A percentile compares a stretch with the other conserved stretches of the same genome.
phyloP scores from a whole-genome alignment of 1,284 basidiomycete genomes.

The Puccinia triticina region DNA sequence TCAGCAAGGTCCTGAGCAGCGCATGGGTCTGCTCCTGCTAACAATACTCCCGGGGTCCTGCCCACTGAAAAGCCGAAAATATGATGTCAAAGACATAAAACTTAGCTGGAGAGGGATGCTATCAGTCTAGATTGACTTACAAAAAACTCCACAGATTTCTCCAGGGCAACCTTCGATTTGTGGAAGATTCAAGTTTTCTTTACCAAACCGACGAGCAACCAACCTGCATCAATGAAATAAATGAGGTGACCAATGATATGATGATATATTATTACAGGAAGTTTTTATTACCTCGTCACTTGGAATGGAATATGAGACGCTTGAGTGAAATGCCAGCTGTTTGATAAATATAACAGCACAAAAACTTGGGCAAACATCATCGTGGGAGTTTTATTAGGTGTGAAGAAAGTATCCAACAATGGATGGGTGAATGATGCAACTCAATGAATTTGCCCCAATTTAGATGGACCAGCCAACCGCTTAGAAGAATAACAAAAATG shows the following conservation, averaged over 20 bases:
- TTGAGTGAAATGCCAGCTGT: not conserved
- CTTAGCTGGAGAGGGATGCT: not conserved
- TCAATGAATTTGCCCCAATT: too few relatives aligned
- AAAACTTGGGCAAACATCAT: not conserved
- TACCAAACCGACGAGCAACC: constrained; percentile 3
- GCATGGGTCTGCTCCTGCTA: not conserved
- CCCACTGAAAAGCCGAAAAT: not conserved
- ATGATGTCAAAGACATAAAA: not conserved
- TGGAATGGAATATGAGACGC: not conserved
- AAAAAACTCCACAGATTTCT: constrained; percentile 12
- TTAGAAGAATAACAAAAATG: too few relatives aligned
- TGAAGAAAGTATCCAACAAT: not conserved
- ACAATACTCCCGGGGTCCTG: not conserved
- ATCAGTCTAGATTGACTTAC: constrained; percentile 5
- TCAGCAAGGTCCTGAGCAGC: constrained; percentile 38
- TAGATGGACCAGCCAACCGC: not conserved
- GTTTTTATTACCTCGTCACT: not conserved
- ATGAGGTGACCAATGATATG: not conserved
- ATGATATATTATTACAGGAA: not conserved
- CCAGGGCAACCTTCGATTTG: constrained; percentile 26
- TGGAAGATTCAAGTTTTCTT: not conserved
- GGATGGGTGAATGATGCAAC: not conserved
- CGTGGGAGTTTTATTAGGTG: not conserved
- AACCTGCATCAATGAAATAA: not conserved
- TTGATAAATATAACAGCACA: not conserved